Evolutionary conservation across 2,329 filamentous ascomycete species (phyloP), one percentile per base, ranked within the genome.

Genomic region (Coniochaeta pulveracea): DNA sequence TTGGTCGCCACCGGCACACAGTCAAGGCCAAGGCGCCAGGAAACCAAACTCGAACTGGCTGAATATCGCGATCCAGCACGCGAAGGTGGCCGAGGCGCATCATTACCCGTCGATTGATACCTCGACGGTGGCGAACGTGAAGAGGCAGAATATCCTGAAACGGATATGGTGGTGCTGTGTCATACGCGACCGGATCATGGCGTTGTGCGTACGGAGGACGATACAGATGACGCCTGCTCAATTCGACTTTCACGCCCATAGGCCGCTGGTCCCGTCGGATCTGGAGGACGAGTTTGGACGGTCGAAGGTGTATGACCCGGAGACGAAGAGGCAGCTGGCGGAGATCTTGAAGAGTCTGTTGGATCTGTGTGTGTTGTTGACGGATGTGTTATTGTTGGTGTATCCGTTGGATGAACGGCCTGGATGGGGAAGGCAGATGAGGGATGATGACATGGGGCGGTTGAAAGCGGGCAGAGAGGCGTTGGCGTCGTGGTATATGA

Each of bases 111-210:
- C 51, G 5, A 50, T 53, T 1, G 40, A 54, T 8, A 49, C 57
- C 27, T 42, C 50, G 8, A 54, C 57, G 38, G 10, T 22, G 4
- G 25, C 30, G 3, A 19, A 33, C 14, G 14, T 33, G 12, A 33
- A 33, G 14, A 19, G 30, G 16, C 30, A 33, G 22, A 33, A 33
- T 9, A 49, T 56, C 6, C 54, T 63, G 19, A 72, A 69, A 46
- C 54, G 66, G 2, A 47, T 72, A 6, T 71, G 66, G 66, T 72
- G 67, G 66, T 66, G 64, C 37, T 69, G 66, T 37, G 53, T 72
- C 25, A 53, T 71, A 5, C 61, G 68, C 9, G 67, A 71, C 43
- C 57, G 65, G 24, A 62, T 66, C 12, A 41, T 72, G 17, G 56
- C 60, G 4, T 52, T 72, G 7, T 60, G 65, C 4, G 56, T 70